Evolutionary conservation across 352 stramenopile species (phyloP), one percentile per base, ranked within the genome.

Genomic region (Globisporangium alternatum): DNA sequence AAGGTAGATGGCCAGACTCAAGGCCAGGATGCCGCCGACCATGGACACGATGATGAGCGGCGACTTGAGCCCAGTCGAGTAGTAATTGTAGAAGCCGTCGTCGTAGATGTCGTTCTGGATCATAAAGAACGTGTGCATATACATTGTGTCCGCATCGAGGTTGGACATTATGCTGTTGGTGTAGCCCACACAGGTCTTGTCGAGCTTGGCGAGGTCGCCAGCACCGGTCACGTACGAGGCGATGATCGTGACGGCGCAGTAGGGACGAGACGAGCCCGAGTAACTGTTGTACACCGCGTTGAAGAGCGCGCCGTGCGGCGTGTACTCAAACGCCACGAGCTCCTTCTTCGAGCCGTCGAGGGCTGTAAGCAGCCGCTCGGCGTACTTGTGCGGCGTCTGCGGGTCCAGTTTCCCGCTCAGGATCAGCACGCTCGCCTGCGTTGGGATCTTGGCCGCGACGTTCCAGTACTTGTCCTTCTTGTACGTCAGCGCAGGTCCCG

Each of bases 321-420:
- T 49, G 43, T 49, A 49, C 19, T 49, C 43, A 17, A 49, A 49
- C 19, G 43, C 19, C 4, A 49, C 5, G 9, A 49, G 43, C 19
- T 49, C 55, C 54, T 86, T 86, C 9, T 64, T 67, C 28, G 68
- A 49, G 15, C 70, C 74, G 9, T 78, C 48, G 10, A 86, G 61
- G 1, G 61, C 70, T 12, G 70, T 48, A 2, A 75, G 54, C 6
- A 85, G 65, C 15, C 67, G 72, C 35, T 76, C 61, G 3, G 77
- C 77, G 35, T 80, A 89, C 59, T 86, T 84, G 57, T 80, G 61
- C 13, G 72, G 74, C 2, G 77, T 86, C 63, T 81, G 74, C 5
- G 80, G 67, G 31, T 87, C 80, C 17, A 87, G 17, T 51, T 81
- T 81, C 22, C 77, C 58, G 55, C 73, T 86, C 35, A 89, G 21